Evolutionary conservation across 768 basidiomycete species (phyloP), one percentile per base, ranked within the genome.

Genomic region (Phlebiopsis flavidoalba): DNA sequence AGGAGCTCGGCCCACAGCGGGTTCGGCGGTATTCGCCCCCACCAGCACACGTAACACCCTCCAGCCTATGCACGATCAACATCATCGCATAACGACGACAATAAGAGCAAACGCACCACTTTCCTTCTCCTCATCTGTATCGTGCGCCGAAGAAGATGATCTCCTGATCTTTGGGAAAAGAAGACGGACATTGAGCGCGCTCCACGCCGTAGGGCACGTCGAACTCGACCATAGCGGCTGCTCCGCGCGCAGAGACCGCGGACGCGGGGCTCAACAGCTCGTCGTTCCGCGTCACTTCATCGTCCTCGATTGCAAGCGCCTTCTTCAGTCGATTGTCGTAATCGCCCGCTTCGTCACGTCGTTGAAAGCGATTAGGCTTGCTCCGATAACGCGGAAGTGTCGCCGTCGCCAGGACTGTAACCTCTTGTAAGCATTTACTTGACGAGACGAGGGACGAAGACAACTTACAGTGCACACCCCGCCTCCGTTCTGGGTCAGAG

Each of bases 111-210:
- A 73, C 86, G 63, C 64, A 95, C 96, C 96, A 98, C 77, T 79
- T 81, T 77, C 73, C 72, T 98, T 98, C 71, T 93, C 93, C 58
- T 88, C 87, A 59, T 94, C 90, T 12, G 85, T 88, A 72, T 98
- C 96, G n/a, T n/a, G n/a, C 35, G 95, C 92, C n/a, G 67, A 89
- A 95, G 79, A 98, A 98, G 11, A 84, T 72, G 61, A 98, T 96
- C 60, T 89, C 84, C 65, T 93, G 85, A 35, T 87, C 81, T 22
- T 82, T 78, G 84, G 82, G 74, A 98, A 98, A 11, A 88, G 73
- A 45, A 98, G 74, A 52, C 89, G 81, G 83, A 98, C n/a, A 98
- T 5, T 88, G 92, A 57, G n/a, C n/a, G n/a, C 90, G 83, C 66
- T 92, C 89, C 15, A 91, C 86, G 19, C 86, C 82, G 65, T 81